These are phyloP conservation scores for Bisporella sp. DNA, from an alignment of 2,329 filamentous ascomycete genomes.

Conservation along the genomic window DNA sequence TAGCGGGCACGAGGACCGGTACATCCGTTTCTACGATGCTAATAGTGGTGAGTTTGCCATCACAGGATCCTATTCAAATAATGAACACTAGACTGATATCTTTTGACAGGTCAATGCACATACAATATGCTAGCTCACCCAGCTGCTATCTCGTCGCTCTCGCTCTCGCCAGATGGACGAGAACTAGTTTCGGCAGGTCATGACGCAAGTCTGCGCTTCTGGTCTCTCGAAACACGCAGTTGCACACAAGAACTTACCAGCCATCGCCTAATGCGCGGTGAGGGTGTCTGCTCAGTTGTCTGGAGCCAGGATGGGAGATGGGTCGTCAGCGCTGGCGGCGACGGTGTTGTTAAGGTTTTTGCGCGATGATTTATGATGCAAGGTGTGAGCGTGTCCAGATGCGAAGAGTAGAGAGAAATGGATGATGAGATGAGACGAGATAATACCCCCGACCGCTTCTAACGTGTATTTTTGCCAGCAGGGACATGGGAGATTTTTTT, in stretches of 20 bases:
- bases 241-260: slow-evolving; percentile 94
- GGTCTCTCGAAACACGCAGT: slow-evolving; percentile 90
- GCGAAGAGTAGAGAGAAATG: neutral
- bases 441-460: neutral
- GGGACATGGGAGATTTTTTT: slow-evolving; percentile 20
- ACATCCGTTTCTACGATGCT: slow-evolving; percentile 95
- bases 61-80: neutral
- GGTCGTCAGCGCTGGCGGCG: slow-evolving; percentile 90
- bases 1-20: slow-evolving; percentile 92
- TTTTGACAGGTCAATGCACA: slow-evolving; percentile 79
- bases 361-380: slow-evolving; percentile 35
- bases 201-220: slow-evolving; percentile 92
- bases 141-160: slow-evolving; percentile 84
- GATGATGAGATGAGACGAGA: slow-evolving; percentile 1
- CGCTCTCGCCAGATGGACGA: slow-evolving; percentile 83
- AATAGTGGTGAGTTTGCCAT: slow-evolving; percentile 75
- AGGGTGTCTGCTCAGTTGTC: slow-evolving; percentile 88
- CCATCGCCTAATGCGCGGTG: slow-evolving; percentile 89
- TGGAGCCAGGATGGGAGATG: slow-evolving; percentile 95
- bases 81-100: neutral
- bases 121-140: slow-evolving; percentile 98
- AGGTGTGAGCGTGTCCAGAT: neutral
- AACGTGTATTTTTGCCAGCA: neutral
- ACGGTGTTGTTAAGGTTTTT: slow-evolving; percentile 94
- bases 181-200: slow-evolving; percentile 95